Conservation (phyloP, 495 filamentous ascomycete genomes). For the Gamarada debralockiae region DNA sequence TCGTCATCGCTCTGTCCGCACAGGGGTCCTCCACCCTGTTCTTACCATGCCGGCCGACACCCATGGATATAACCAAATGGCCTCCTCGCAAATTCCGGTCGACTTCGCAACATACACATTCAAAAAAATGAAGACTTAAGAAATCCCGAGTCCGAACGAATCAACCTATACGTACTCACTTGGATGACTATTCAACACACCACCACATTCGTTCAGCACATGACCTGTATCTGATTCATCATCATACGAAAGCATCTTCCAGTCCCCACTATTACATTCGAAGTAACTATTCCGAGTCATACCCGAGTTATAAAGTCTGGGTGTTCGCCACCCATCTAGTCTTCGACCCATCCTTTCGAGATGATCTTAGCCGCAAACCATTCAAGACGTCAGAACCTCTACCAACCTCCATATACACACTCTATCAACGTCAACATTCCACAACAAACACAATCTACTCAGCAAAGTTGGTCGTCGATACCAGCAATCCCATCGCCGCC, state of each 20-base stretch:
- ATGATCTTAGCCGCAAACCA: neutral
- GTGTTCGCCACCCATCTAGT: no score
- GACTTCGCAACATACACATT: no score
- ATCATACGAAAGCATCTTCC: neutral
- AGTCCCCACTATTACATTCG: neutral
- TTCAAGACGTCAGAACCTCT: neutral
- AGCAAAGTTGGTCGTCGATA: conserved; percentile 2
- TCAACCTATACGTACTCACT: no score
- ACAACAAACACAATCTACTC: neutral
- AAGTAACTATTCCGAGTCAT: neutral
- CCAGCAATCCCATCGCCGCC: conserved; percentile 8
- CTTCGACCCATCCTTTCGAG: neutral
- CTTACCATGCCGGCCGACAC: no score
- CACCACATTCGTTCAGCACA: neutral
- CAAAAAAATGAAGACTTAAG: no score
- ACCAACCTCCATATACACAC: neutral
- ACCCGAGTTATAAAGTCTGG: no score
- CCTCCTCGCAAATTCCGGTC: no score
- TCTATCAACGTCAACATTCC: neutral
- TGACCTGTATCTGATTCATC: neutral
- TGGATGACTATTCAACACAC: neutral
- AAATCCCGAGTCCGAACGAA: no score
- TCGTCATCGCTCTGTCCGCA: neutral
- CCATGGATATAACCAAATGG: no score
- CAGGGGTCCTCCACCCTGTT: no score